Conservation (phyloP, 257 asterid species). For the Thymus mandschuricus region DNA sequence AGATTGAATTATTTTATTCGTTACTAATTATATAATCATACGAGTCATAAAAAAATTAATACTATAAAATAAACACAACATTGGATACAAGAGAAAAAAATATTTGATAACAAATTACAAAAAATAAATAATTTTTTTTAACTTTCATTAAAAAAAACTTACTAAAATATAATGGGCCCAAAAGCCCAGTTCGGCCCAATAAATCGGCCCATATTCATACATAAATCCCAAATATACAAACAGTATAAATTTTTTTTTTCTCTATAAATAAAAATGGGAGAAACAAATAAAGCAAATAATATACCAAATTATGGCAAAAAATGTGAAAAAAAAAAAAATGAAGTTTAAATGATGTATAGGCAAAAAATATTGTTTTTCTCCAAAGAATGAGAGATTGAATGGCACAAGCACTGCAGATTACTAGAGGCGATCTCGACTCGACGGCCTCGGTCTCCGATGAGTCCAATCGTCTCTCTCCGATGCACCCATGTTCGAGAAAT, state of each 20-base stretch:
- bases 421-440: constrained; percentile 3
- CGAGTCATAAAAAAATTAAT: too few relatives aligned
- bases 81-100: too few relatives aligned
- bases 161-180: too few relatives aligned
- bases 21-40: too few relatives aligned
- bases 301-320: neutral
- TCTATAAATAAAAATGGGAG: neutral
- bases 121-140: too few relatives aligned
- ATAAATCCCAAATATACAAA: too few relatives aligned
- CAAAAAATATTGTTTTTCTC: neutral
- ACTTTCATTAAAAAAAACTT: too few relatives aligned
- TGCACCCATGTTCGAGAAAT: constrained; percentile 1
- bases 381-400: constrained; percentile 10
- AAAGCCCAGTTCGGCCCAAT: too few relatives aligned
- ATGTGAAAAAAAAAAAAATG: neutral
- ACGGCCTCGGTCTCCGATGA: constrained; percentile 10
- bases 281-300: neutral
- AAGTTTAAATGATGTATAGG: constrained; percentile 8
- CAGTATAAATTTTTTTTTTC: neutral
- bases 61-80: too few relatives aligned
- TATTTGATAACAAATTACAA: too few relatives aligned
- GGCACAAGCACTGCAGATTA: constrained; percentile 1
- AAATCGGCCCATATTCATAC: too few relatives aligned
- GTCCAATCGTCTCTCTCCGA: constrained; percentile 20
- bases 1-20: neutral